Base-by-base conservation (phyloP, 164 flowering plant genomes). In the Cinnamomum chago region DNA sequence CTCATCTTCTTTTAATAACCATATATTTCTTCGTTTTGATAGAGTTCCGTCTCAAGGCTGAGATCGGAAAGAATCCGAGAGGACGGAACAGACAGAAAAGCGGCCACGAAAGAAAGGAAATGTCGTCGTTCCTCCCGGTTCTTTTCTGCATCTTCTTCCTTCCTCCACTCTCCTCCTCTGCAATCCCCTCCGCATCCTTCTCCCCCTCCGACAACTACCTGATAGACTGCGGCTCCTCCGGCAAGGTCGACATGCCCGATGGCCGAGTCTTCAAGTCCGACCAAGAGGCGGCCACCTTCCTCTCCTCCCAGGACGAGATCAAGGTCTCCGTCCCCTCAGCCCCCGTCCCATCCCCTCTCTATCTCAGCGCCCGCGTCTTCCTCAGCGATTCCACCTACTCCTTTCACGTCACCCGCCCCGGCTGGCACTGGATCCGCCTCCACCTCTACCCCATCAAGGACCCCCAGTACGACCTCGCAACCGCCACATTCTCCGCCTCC, bases 391-490 rank as follows among this genome's bases (percentile, higher is more conserved):
- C 96, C 7, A 85, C 84, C 7, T 93, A 88, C 78, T 74, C 87
- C 5, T 91, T 91, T 64, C 78, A 58, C 11, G 65, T 90, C 67
- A 23, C 83, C 5, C 72, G 79, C 1, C 79, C 90, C 0, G 97
- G 97, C 0, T 92, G 86, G 88, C 95, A 90, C 74, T 92, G 90
- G 90, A 81, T 91, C 15, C 86, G 97, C 20, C 90, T 92, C 58
- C 87, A 92, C 73, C 89, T 92, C 78, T 83, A 78, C 25, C 89
- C 95, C 5, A 1, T 91, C 24, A 77, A 77, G 0, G 84, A 81
- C 79, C 2, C 76, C 17, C 64, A 74, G 9, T 85, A 77, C 70
- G 82, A 88, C 65, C 86, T 92, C 22, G 76, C 75, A 14, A 35
- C 68, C 3, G 84, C 92, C 17, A 73, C 72, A 12, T 89, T 92